Evolutionary conservation across 306 rosid genomes (phyloP), one percentile per base, ranked within the genome.

Genomic region (Glycyrrhiza uralensis): DNA sequence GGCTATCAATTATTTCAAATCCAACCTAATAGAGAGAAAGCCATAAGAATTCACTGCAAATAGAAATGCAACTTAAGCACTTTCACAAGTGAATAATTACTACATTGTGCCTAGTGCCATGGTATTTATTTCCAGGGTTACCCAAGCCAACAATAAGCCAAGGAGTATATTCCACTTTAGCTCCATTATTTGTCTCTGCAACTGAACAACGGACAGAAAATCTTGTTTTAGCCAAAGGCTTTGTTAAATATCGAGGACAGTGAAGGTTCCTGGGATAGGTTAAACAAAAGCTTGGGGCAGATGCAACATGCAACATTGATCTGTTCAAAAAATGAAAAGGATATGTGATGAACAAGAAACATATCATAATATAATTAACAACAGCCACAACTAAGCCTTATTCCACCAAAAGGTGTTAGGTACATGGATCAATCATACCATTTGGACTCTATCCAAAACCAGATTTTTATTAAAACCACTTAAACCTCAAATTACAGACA

Each of bases 141-240:
- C 98, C 98, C 93, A 93, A 71, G 17, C 98, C 98, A 80, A 87
- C 97, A 26, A 93, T 74, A 66, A 93, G 82, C 98, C 98, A 93
- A 59, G 98, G 98, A 70, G 98, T 93, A 86, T 89, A 93, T 59
- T 93, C 98, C 81, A 89, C 82, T 85, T 80, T 79, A 62, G 71
- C 71, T 33, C 79, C 88, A 75, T 83, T 85, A 13, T 55, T 74
- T 41, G 66, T 47, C 7, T 77, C 83, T 1, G 82, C 76, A 36
- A 83, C 71, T 1, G 91, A 85, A 79, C 92, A 91, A n/a, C 82
- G 86, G 20, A 89, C 71, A 12, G 76, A 76, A 49, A 81, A 75
- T 57, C 84, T 55, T 1, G 73, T 64, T 19, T 81, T 77, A 64
- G 75, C 77, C 1, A 79, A 74, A 71, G 5, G 44, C 58, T 74